Conservation (phyloP, 148 eudicot species). For the Vaccinium vitisidaea region DNA sequence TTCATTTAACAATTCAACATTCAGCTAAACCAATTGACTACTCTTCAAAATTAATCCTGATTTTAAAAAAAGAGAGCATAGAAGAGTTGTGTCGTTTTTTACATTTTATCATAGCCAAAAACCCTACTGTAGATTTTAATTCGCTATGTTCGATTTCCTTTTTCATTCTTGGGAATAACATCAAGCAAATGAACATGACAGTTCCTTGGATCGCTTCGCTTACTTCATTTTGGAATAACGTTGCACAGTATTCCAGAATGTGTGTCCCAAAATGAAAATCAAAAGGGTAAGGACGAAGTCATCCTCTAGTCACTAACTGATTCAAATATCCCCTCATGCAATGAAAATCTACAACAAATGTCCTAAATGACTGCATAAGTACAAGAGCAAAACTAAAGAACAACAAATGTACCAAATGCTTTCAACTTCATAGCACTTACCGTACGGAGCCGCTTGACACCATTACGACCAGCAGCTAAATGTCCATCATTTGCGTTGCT, state of each 20-base stretch:
- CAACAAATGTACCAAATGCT: neutral
- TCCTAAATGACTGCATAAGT: neutral
- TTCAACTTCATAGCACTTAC: conserved; percentile 39
- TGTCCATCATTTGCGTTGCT: conserved; percentile 83
- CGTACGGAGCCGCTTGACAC: conserved; percentile 95
- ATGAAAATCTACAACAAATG: neutral
- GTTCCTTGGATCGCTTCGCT: neutral
- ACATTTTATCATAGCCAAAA: neutral
- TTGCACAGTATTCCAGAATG: neutral
- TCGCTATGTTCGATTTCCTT: neutral
- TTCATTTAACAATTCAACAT: neutral
- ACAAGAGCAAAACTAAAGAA: neutral
- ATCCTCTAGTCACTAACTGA: neutral
- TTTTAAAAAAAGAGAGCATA: neutral
- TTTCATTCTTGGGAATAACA: neutral
- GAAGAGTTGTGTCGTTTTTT: neutral
- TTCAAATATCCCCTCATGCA: neutral
- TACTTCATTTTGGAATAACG: neutral
- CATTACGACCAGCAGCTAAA: conserved; percentile 96
- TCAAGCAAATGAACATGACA: neutral
- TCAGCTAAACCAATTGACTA: neutral
- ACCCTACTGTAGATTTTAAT: neutral
- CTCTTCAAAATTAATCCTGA: neutral
- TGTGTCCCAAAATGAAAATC: neutral
- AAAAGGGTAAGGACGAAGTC: neutral